Evolutionary conservation across 352 stramenopile genomes (phyloP).

Genomic region (Pelagophyceae sp.): DNA sequence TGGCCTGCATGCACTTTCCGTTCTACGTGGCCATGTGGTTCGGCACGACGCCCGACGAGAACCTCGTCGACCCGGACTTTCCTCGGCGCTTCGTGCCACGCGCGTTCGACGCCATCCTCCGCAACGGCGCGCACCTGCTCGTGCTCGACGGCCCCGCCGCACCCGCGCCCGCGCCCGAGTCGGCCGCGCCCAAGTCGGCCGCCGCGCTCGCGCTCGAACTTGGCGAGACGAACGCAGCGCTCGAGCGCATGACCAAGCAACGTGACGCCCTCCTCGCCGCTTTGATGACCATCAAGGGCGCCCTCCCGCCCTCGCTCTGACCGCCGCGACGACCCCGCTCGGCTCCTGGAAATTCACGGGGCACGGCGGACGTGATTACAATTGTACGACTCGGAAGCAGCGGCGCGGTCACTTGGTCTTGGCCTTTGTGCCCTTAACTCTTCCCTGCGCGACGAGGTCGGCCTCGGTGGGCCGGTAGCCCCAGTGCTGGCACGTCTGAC

Average conservation of each 20-base stretch:
- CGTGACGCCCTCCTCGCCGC: not conserved
- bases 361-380: too few species aligned
- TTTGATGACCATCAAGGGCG: too few species aligned
- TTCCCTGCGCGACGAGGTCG: constrained; percentile 44
- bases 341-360: too few species aligned
- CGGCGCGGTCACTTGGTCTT: too few species aligned
- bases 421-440: constrained; percentile 27
- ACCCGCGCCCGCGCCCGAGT: too few species aligned
- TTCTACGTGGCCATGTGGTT: constrained; percentile 20
- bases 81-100: not conserved
- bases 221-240: not conserved
- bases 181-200: too few species aligned
- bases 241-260: not conserved
- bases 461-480: constrained; percentile 50
- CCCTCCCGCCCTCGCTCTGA: too few species aligned
- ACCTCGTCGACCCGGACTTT: constrained; percentile 10
- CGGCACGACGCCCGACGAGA: constrained; percentile 17
- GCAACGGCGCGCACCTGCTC: not conserved
- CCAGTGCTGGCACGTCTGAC: constrained; percentile 62
- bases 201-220: not conserved
- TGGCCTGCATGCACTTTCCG: constrained; percentile 3
- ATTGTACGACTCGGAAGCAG: too few species aligned
- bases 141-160: too few species aligned
- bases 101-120: constrained; percentile 11
- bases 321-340: too few species aligned